Percentiles rank a stretch among this genome's conserved stretches.
Conservation (phyloP, 768 basidiomycete species). For the Daedalea quercina region DNA sequence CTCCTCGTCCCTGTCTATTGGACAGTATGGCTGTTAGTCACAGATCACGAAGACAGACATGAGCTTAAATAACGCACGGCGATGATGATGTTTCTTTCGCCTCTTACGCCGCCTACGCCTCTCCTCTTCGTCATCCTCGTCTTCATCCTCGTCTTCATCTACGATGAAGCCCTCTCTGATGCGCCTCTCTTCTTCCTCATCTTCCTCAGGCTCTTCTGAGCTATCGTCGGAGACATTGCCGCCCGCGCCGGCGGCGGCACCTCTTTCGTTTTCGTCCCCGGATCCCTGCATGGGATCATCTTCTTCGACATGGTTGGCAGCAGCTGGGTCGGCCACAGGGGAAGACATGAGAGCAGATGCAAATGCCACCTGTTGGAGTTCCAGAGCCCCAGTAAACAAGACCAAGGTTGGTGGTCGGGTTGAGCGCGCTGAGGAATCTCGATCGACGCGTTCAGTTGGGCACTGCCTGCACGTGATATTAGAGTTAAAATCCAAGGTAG, state of each 20-base stretch:
- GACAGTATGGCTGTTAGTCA: slow-evolving; percentile 1
- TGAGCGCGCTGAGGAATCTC: slow-evolving; percentile 7
- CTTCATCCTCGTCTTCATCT: slow-evolving; percentile 72
- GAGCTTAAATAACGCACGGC: slow-evolving; percentile 39
- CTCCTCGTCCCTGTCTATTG: slow-evolving; percentile 46
- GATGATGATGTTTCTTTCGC: slow-evolving; percentile 57
- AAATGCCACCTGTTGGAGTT: slow-evolving; percentile 1
- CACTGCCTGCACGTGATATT: background rate
- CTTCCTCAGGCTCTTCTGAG: slow-evolving; percentile 86
- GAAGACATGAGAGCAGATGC: slow-evolving; percentile 30
- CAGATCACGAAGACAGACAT: slow-evolving; percentile 9
- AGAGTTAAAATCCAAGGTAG: background rate
- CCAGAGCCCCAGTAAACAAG: slow-evolving; percentile 2
- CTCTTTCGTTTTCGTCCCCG: slow-evolving; percentile 36
- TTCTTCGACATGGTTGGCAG: slow-evolving; percentile 21
- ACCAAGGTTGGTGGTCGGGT: background rate
- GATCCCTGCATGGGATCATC: slow-evolving; percentile 61
- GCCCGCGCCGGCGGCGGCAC: slow-evolving; percentile 44
- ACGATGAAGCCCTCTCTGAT: slow-evolving; percentile 91
- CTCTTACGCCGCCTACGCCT: slow-evolving; percentile 61
- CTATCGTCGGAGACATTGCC: slow-evolving; percentile 70
- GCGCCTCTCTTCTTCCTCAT: slow-evolving; percentile 77
- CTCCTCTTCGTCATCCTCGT: slow-evolving; percentile 48
- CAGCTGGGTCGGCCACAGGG: slow-evolving; percentile 31
- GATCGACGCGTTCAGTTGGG: background rate